phyloP scores from a whole-genome alignment of 2,329 filamentous ascomycete species.

The Calonectria pteridis region DNA sequence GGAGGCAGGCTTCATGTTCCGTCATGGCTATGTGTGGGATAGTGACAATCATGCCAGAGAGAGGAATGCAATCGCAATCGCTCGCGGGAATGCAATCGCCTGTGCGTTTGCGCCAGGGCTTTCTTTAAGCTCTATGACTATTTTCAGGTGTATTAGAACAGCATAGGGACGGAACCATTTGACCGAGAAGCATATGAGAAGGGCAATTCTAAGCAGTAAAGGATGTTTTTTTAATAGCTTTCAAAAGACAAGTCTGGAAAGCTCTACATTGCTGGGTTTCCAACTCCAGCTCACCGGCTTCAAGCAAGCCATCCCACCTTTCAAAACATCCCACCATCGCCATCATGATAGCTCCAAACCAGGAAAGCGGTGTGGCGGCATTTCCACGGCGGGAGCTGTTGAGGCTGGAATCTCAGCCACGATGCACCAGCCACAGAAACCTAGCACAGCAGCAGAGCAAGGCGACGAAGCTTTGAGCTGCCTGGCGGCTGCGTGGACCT shows the following conservation, averaged over 20 bases:
- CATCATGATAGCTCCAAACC: constrained; percentile 34
- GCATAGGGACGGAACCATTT: not conserved
- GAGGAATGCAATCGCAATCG: not conserved
- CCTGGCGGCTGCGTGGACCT: constrained; percentile 46
- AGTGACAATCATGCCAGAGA: not conserved
- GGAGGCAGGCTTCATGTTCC: constrained; percentile 14
- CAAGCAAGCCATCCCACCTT: not conserved
- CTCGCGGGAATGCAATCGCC: not conserved
- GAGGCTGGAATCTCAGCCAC: constrained; percentile 16
- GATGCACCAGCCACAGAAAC: not conserved
- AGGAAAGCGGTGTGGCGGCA: constrained; percentile 43
- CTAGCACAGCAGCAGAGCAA: constrained; percentile 30
- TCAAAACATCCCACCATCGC: not conserved
- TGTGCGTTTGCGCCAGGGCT: constrained; percentile 16
- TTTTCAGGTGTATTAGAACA: not conserved
- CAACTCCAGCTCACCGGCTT: not conserved
- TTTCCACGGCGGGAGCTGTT: constrained; percentile 38
- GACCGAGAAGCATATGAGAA: not conserved
- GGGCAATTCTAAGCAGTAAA: not conserved
- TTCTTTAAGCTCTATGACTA: not conserved
- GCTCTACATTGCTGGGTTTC: not conserved
- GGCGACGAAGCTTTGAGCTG: constrained; percentile 54
- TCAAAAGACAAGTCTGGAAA: not conserved
- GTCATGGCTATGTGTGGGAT: constrained; percentile 2
- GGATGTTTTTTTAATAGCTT: not conserved